A percentile compares a stretch with the other conserved stretches of the same genome.
Evolutionary conservation across 148 eudicot genomes (phyloP).

Genomic region (Polygonum maritimum): DNA sequence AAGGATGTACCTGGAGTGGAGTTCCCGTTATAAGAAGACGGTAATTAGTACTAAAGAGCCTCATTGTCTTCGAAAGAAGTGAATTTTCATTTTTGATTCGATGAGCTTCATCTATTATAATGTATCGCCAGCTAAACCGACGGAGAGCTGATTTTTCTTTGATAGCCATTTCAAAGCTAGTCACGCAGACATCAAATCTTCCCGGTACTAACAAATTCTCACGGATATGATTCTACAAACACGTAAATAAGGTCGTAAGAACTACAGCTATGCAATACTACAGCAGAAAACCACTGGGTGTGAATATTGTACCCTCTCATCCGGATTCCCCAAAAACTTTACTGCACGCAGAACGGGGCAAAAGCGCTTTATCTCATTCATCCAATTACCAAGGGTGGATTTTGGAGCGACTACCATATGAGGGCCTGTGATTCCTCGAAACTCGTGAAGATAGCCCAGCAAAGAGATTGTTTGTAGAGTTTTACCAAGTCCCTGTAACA

Average conservation of each 20-base stretch:
- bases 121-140: conserved; percentile 96
- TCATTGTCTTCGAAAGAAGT: conserved; percentile 93
- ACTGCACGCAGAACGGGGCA: conserved; percentile 85
- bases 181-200: conserved; percentile 94
- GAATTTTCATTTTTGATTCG: conserved; percentile 98
- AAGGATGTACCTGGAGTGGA: conserved; percentile 76
- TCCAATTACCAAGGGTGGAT: conserved; percentile 98
- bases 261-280: neutral
- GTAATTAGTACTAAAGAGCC: conserved; percentile 80
- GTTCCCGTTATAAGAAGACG: conserved; percentile 96
- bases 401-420: conserved; percentile 99
- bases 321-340: conserved; percentile 89
- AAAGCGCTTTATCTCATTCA: conserved; percentile 96
- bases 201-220: conserved; percentile 88
- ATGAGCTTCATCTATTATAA: conserved; percentile 98
- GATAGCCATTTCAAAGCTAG: conserved; percentile 98
- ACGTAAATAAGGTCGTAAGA: neutral
- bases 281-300: neutral
- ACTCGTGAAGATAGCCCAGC: conserved; percentile 88
- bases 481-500: conserved; percentile 84
- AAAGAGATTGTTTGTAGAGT: conserved; percentile 96
- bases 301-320: conserved; percentile 60
- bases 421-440: conserved; percentile 93
- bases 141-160: conserved; percentile 75
- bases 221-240: conserved; percentile 68